Percentiles rank a stretch among this genome's conserved stretches.
Conservation (phyloP, 2,329 filamentous ascomycete genomes). For the Grosmannia serpens region DNA sequence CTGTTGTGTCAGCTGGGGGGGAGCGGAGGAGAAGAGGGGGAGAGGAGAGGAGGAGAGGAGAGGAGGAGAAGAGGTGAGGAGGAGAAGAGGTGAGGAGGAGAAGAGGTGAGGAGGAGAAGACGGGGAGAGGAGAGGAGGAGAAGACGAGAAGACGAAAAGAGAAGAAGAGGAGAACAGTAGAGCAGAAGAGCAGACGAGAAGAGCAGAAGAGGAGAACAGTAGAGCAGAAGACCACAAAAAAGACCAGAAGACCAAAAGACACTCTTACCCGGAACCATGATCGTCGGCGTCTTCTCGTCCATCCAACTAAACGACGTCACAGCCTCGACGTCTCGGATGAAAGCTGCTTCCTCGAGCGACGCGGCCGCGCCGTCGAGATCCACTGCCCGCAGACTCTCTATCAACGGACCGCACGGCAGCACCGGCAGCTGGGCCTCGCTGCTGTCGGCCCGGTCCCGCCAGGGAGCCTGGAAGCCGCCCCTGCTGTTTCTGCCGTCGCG, state of each 20-base stretch:
- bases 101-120: too few relatives aligned
- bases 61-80: too few relatives aligned
- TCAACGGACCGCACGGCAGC: conserved; percentile 9
- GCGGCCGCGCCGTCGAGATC: conserved; percentile 12
- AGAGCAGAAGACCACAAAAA: too few relatives aligned
- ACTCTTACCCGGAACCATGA: conserved; percentile 24
- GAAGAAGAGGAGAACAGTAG: not conserved
- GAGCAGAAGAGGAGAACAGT: too few relatives aligned
- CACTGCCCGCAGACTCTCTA: conserved; percentile 6
- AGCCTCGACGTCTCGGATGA: conserved; percentile 14
- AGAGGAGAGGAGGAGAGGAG: not conserved
- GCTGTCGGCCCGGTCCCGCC: not conserved
- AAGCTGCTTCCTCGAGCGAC: conserved; percentile 8
- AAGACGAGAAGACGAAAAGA: too few relatives aligned
- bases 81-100: too few relatives aligned
- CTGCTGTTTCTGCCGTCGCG: not conserved
- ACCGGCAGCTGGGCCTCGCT: not conserved
- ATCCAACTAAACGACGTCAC: conserved; percentile 28
- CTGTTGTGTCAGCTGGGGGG: conserved; percentile 23
- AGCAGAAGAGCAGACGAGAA: too few relatives aligned
- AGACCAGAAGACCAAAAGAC: too few relatives aligned
- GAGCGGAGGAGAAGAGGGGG: too few relatives aligned
- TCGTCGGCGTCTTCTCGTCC: conserved; percentile 14
- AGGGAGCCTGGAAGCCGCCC: too few relatives aligned
- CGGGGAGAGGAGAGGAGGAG: too few relatives aligned